phyloP scores from a whole-genome alignment of 768 basidiomycete species.

The Termitomyces sp. region DNA sequence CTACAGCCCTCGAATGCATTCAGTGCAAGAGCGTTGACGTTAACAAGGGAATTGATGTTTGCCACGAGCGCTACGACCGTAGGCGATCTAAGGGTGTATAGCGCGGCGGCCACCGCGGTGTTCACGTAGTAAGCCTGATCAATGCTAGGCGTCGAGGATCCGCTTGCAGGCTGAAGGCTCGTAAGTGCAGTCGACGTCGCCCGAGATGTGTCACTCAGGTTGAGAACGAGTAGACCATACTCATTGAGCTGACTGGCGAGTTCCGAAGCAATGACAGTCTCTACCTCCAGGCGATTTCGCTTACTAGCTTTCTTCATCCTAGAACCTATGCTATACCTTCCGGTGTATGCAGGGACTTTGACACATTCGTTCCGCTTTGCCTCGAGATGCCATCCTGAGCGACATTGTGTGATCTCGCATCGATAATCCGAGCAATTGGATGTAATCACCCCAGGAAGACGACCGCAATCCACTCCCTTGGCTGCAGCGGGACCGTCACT shows the following conservation, averaged over 20 bases:
- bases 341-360: neutral
- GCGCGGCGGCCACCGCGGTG: conserved; percentile 16
- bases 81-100: conserved; percentile 18
- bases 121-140: conserved; percentile 16
- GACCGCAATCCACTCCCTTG: conserved; percentile 26
- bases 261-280: conserved; percentile 14
- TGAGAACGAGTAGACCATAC: conserved; percentile 19
- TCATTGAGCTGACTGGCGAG: conserved; percentile 14
- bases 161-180: neutral
- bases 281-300: neutral
- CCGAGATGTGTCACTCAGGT: conserved; percentile 10
- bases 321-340: conserved; percentile 8
- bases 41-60: conserved; percentile 18
- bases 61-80: conserved; percentile 15
- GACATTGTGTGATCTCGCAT: conserved; percentile 26
- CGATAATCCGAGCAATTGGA: conserved; percentile 21
- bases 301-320: conserved; percentile 17
- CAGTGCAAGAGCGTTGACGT: conserved; percentile 15
- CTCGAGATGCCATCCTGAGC: conserved; percentile 23
- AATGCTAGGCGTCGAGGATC: conserved; percentile 4
- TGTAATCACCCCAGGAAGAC: conserved; percentile 20
- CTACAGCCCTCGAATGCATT: conserved; percentile 16
- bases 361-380: conserved; percentile 18
- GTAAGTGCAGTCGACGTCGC: neutral
- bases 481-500: conserved; percentile 10